Percentiles rank a stretch among this genome's conserved stretches.
Conservation (phyloP, 75 land plant species). For the Isoetes taiwanensis region DNA sequence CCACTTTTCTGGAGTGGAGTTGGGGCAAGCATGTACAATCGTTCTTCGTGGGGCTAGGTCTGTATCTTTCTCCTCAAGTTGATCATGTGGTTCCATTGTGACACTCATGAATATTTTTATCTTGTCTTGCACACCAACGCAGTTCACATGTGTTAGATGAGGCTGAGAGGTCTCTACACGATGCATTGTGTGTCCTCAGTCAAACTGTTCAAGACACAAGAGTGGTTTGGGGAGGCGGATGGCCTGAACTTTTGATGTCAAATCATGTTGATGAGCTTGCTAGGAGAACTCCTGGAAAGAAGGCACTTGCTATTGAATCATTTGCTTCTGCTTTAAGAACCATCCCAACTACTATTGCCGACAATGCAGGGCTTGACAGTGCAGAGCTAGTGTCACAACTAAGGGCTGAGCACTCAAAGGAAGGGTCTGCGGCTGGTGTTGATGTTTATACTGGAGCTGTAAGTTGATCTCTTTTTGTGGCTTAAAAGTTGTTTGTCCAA, state of each 20-base stretch:
- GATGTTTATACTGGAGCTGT: constrained; percentile 89
- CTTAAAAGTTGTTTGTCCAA: too few relatives aligned
- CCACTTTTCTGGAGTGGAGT: constrained; percentile 89
- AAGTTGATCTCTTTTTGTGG: constrained; percentile 14
- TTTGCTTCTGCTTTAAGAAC: constrained; percentile 68
- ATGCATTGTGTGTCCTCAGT: constrained; percentile 83
- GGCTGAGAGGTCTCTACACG: constrained; percentile 93
- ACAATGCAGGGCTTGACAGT: constrained; percentile 93
- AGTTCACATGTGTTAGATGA: constrained; percentile 88
- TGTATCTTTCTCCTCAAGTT: not conserved
- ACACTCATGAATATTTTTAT: too few relatives aligned
- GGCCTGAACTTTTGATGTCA: constrained; percentile 94
- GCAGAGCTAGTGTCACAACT: constrained; percentile 81
- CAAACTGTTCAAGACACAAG: constrained; percentile 83
- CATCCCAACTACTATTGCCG: constrained; percentile 83
- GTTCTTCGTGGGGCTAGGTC: constrained; percentile 95
- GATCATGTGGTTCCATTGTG: too few relatives aligned
- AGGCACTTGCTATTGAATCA: constrained; percentile 87
- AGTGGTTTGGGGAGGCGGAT: constrained; percentile 87
- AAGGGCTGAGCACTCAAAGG: constrained; percentile 85
- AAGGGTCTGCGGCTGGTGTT: constrained; percentile 53
- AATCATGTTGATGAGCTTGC: constrained; percentile 90
- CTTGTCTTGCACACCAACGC: too few relatives aligned
- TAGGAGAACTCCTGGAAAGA: constrained; percentile 83
- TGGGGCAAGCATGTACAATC: constrained; percentile 97